Percentiles rank a stretch among this genome's conserved stretches.
phyloP scores from a whole-genome alignment of 2,329 filamentous ascomycete genomes.

The Tolypocladium capitatum region DNA sequence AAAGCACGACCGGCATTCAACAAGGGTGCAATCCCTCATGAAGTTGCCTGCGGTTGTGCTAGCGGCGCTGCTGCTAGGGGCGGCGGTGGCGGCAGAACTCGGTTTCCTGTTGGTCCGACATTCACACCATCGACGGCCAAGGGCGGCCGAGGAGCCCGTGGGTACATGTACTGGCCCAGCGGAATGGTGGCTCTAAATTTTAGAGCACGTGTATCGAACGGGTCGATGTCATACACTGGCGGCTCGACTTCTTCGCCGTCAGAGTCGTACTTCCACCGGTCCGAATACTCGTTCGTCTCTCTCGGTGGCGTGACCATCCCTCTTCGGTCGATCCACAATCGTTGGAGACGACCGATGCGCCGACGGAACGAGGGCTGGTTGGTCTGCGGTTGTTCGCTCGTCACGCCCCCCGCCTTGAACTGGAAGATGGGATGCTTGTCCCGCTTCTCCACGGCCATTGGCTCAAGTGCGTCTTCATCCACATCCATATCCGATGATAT shows the following conservation, averaged over 20 bases:
- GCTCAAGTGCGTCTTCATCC: slow-evolving; percentile 33
- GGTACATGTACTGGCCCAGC: slow-evolving; percentile 28
- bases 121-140: slow-evolving; percentile 15
- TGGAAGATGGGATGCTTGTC: slow-evolving; percentile 25
- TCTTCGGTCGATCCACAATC: slow-evolving; percentile 78
- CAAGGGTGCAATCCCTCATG: slow-evolving; percentile 5
- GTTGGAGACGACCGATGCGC: slow-evolving; percentile 70
- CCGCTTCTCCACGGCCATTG: slow-evolving; percentile 23
- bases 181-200: slow-evolving; percentile 49
- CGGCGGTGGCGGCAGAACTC: slow-evolving; percentile 13
- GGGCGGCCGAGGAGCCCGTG: slow-evolving; percentile 21
- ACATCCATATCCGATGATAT: slow-evolving; percentile 43
- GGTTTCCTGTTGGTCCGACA: slow-evolving; percentile 10
- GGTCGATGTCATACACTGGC: slow-evolving; percentile 63
- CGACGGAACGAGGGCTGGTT: slow-evolving; percentile 61
- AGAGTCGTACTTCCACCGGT: slow-evolving; percentile 78
- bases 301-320: slow-evolving; percentile 41
- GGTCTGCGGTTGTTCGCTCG: slow-evolving; percentile 24
- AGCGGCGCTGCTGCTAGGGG: slow-evolving; percentile 6
- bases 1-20: slow-evolving; percentile 2
- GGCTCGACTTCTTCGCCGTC: slow-evolving; percentile 77
- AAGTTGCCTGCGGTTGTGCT: slow-evolving; percentile 13
- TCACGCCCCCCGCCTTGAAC: slow-evolving; percentile 28
- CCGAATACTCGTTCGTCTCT: slow-evolving; percentile 33
- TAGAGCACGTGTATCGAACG: slow-evolving; percentile 45